Conservation (phyloP, 495 filamentous ascomycete genomes). For the Hypoxylon trugodes region DNA sequence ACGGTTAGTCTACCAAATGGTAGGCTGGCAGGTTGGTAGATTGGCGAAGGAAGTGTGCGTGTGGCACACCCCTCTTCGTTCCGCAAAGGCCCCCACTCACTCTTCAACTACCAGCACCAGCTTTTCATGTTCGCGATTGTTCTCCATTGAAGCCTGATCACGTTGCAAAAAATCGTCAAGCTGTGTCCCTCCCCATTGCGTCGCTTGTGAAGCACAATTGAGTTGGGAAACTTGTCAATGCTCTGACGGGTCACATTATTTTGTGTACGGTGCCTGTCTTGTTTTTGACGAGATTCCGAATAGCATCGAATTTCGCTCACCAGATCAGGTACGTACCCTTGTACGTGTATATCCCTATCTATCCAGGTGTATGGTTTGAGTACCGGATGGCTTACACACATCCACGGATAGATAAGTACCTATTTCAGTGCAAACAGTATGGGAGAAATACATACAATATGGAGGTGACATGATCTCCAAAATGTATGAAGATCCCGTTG, state of each 20-base stretch:
- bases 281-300: constrained; percentile 11
- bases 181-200: constrained; percentile 30
- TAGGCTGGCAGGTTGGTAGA: not conserved
- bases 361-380: too few species aligned
- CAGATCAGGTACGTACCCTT: not conserved
- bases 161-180: constrained; percentile 36
- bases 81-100: constrained; percentile 26
- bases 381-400: too few species aligned
- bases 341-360: too few species aligned
- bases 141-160: constrained; percentile 43
- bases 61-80: not conserved
- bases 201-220: constrained; percentile 31
- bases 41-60: constrained; percentile 6
- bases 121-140: constrained; percentile 18
- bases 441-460: not conserved
- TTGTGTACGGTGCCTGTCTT: not conserved
- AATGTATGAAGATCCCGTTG: constrained; percentile 13
- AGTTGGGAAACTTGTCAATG: constrained; percentile 31
- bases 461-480: constrained; percentile 9
- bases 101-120: constrained; percentile 1
- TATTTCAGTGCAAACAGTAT: not conserved
- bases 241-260: constrained; percentile 3
- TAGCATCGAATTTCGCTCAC: constrained; percentile 9
- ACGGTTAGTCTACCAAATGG: constrained; percentile 22
- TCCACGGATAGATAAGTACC: constrained; percentile 1